A percentile compares a stretch with the other conserved stretches of the same genome.
phyloP scores from a whole-genome alignment of 2,329 filamentous ascomycete species.

The Xylariaceae sp. region DNA sequence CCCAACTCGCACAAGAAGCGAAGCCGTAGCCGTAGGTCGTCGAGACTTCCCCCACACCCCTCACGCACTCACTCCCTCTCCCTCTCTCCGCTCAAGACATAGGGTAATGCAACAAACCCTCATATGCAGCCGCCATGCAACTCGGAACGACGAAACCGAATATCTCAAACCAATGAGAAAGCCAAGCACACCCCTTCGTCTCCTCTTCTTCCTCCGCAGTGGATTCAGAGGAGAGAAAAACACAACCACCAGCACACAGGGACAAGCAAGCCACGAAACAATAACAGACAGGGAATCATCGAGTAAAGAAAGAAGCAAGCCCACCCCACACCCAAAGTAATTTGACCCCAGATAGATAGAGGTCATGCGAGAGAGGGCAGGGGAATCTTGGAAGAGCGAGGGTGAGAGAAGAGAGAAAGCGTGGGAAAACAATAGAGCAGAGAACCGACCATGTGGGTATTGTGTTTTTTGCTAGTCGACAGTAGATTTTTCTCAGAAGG shows the following conservation, averaged over 20 bases:
- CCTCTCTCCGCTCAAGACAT: too few relatives aligned
- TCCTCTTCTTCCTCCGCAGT: too few relatives aligned
- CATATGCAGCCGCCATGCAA: constrained; percentile 19
- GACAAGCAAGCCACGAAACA: constrained; percentile 1
- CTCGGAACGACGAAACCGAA: constrained; percentile 11
- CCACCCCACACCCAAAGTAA: not conserved
- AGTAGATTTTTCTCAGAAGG: constrained; percentile 13
- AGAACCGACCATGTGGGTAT: constrained; percentile 15
- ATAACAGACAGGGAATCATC: not conserved
- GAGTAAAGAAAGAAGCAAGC: not conserved
- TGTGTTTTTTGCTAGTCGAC: constrained; percentile 8
- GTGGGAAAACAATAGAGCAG: constrained; percentile 5
- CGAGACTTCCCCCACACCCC: too few relatives aligned
- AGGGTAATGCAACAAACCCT: not conserved
- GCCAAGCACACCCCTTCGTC: not conserved
- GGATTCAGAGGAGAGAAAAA: not conserved
- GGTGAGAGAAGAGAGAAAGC: not conserved
- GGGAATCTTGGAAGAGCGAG: not conserved
- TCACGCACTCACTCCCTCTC: too few relatives aligned
- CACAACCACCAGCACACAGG: not conserved
- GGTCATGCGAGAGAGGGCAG: too few relatives aligned
- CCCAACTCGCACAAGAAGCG: not conserved
- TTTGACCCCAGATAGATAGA: too few relatives aligned
- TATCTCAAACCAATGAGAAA: constrained; percentile 11
- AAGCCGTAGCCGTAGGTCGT: too few relatives aligned